These are phyloP conservation scores for Cladosporium colombiae DNA, from an alignment of 2,329 filamentous ascomycete species.

Conservation along the genomic window DNA sequence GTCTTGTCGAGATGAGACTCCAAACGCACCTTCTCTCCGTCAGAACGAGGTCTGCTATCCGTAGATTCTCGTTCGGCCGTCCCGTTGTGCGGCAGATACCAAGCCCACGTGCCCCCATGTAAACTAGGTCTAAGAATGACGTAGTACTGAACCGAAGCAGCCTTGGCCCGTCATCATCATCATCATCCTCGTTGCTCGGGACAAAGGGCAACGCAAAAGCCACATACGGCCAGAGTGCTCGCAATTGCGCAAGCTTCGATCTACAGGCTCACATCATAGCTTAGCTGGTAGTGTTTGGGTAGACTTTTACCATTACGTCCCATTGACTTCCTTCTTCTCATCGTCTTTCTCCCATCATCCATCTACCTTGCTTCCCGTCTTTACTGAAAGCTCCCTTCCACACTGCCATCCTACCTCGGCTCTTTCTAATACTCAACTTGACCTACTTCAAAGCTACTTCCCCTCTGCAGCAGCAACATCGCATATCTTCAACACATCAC, in stretches of 20 bases:
- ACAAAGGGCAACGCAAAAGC: background rate
- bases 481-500: background rate
- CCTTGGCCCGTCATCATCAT: background rate
- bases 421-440: background rate
- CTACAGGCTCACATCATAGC: constrained; percentile 6
- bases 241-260: constrained; percentile 1
- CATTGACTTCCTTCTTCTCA: constrained; percentile 10
- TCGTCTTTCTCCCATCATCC: constrained; percentile 10
- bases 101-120: background rate
- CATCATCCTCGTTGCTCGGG: background rate
- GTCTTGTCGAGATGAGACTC: background rate
- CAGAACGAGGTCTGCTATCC: background rate
- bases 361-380: constrained; percentile 7
- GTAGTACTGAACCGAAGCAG: background rate
- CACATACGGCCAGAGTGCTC: background rate
- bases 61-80: background rate
- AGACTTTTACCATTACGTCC: constrained; percentile 12
- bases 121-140: constrained; percentile 4
- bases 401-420: background rate
- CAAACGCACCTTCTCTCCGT: background rate
- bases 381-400: constrained; percentile 9
- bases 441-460: background rate
- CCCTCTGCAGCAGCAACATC: background rate
- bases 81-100: background rate
- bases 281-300: constrained; percentile 1